Evolutionary conservation across 176 grass and related monocot genomes (phyloP), one percentile per base, ranked within the genome.

Genomic region (Oryza nivara): DNA sequence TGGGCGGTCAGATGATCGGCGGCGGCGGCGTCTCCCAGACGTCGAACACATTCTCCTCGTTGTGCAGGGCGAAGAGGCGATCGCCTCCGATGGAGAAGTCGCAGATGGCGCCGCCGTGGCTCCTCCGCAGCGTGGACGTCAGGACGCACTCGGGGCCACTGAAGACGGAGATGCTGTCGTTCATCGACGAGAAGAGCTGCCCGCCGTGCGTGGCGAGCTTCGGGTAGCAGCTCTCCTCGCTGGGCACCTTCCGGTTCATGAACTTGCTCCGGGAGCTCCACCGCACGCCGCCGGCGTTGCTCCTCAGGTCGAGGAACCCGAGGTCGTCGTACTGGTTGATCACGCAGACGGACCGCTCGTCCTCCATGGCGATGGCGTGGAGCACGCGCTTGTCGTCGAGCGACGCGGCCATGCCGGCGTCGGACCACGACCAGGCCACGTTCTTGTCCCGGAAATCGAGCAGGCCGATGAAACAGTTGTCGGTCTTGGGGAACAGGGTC

Each of bases 281-380:
- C 26, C 96, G 73, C 66, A 98, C 96, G 28, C 88, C 84, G 1
- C 80, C 88, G 30, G 72, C 34, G 63, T 76, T 49, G 35, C 32
- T 88, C 49, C 96, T 70, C 13, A 95, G 83, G 74, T 98, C 96
- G 1, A 98, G 94, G 89, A 98, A 98, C 0, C 96, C 96, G 17
- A 98, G 84, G 88, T 98, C 96, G 20, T 98, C 96, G 65, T 98
- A 98, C 76, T 98, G 96, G 80, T 98, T 95, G 48, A 98, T 90
- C 4, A 98, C 96, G 45, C 96, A 98, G 5, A 98, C 88, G 4
- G 93, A 98, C 5, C 90, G 79, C 74, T 83, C 86, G 60, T 98
- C 93, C 17, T 94, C 96, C 82, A 94, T 92, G 19, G 89, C 91
- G 13, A 90, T 94, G n/a, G 96, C 93, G 52, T 98, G 96, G 72